Percentiles rank a stretch among this genome's conserved stretches.
Evolutionary conservation across 2,329 filamentous ascomycete species (phyloP).

Genomic region (Clonostachys rosea): DNA sequence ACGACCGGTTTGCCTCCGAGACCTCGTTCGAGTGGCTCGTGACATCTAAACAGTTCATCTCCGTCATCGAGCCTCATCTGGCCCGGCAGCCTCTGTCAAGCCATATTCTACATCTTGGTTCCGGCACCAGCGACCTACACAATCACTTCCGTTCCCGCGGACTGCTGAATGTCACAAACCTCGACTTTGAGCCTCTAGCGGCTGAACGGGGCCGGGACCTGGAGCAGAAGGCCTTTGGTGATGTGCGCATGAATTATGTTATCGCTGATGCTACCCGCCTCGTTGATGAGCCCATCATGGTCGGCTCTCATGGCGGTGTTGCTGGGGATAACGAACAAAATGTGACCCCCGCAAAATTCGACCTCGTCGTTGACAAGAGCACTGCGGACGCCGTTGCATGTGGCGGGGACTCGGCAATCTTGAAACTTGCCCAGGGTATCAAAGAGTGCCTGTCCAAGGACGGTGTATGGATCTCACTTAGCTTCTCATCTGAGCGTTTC

Average conservation of each 20-base stretch:
- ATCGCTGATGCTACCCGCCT: slow-evolving; percentile 40
- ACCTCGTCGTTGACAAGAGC: slow-evolving; percentile 43
- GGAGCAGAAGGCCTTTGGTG: slow-evolving; percentile 33
- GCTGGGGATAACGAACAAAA: neutral
- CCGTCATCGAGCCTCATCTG: slow-evolving; percentile 31
- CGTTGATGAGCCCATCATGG: neutral
- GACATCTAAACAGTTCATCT: slow-evolving; percentile 32
- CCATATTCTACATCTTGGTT: slow-evolving; percentile 39
- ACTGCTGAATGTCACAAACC: slow-evolving; percentile 37
- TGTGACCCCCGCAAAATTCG: slow-evolving; percentile 15
- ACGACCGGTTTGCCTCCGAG: slow-evolving; percentile 36
- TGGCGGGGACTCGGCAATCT: slow-evolving; percentile 28
- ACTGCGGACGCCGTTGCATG: slow-evolving; percentile 44
- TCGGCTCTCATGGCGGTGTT: neutral
- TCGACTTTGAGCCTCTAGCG: slow-evolving; percentile 45
- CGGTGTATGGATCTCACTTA: slow-evolving; percentile 42
- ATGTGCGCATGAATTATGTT: slow-evolving; percentile 34
- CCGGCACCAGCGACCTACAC: slow-evolving; percentile 44
- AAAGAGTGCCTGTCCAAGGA: slow-evolving; percentile 21
- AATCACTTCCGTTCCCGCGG: slow-evolving; percentile 36
- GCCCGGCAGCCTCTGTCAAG: slow-evolving; percentile 13
- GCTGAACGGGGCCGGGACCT: slow-evolving; percentile 32
- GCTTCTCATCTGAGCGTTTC: slow-evolving; percentile 38
- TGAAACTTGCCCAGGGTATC: slow-evolving; percentile 30
- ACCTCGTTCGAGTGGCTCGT: slow-evolving; percentile 42